Percentiles rank a stretch among this genome's conserved stretches.
Conservation (phyloP, 805 yeast genomes). For the Monosporozyma servazzii region DNA sequence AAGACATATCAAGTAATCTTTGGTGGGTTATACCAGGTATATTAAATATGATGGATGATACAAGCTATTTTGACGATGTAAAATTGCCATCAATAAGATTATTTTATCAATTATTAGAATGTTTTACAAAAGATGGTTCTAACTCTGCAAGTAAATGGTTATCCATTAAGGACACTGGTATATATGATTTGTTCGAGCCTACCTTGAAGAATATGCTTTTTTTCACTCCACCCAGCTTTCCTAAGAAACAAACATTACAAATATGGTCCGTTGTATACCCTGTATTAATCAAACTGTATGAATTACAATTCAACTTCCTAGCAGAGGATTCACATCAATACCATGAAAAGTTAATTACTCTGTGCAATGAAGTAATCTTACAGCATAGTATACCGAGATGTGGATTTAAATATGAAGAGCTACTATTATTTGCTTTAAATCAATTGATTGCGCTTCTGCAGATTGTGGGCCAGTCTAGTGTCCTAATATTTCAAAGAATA, state of each 20-base stretch:
- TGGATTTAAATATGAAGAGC: conserved; percentile 13
- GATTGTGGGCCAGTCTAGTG: background rate
- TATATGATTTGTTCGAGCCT: conserved; percentile 21
- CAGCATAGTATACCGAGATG: conserved; percentile 22
- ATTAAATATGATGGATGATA: conserved; percentile 25
- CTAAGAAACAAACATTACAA: conserved; percentile 9
- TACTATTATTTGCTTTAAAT: conserved; percentile 12
- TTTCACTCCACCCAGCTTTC: conserved; percentile 22
- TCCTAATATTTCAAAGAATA: conserved; percentile 17
- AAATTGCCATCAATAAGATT: conserved; percentile 21
- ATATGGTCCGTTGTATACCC: conserved; percentile 18
- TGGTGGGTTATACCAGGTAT: conserved; percentile 31
- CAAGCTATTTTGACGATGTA: conserved; percentile 17
- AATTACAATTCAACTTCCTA: conserved; percentile 8
- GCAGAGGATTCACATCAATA: conserved; percentile 7
- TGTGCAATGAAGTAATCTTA: conserved; percentile 20
- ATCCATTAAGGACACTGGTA: conserved; percentile 19
- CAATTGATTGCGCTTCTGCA: conserved; percentile 2
- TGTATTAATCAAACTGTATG: conserved; percentile 15
- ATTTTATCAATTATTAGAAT: conserved; percentile 13
- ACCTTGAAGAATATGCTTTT: conserved; percentile 20
- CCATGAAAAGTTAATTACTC: conserved; percentile 2
- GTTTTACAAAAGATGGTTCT: conserved; percentile 7
- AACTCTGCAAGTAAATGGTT: conserved; percentile 13
- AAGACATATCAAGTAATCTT: conserved; percentile 20